A percentile compares a stretch with the other conserved stretches of the same genome.
Evolutionary conservation across 1,284 basidiomycete species (phyloP).

Genomic region (Rhodotorula sp.): DNA sequence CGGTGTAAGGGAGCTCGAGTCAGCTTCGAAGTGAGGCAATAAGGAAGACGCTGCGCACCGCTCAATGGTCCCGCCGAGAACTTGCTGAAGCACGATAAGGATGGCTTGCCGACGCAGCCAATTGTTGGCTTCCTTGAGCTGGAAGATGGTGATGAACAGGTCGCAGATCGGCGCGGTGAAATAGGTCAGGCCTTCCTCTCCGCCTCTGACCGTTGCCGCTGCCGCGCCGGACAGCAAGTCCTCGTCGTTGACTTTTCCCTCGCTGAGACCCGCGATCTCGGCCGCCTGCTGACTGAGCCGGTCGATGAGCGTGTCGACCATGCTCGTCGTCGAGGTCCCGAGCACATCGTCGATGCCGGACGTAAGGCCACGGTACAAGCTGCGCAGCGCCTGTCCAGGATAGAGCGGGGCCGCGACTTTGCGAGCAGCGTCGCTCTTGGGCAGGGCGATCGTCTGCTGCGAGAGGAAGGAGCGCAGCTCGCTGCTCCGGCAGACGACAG

Average conservation of each 20-base stretch:
- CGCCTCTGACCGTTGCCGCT: background rate
- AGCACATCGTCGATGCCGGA: conserved; percentile 92
- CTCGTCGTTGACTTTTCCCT: conserved; percentile 75
- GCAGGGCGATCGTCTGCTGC: conserved; percentile 58
- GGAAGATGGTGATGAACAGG: conserved; percentile 85
- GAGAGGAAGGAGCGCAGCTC: conserved; percentile 86
- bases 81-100: conserved; percentile 91
- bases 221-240: conserved; percentile 55
- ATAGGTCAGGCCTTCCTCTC: conserved; percentile 45
- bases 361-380: conserved; percentile 81
- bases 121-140: conserved; percentile 90
- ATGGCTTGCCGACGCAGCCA: conserved; percentile 95
- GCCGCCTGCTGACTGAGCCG: conserved; percentile 82
- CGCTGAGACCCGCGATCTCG: conserved; percentile 78
- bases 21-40: background rate
- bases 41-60: conserved; percentile 58
- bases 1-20: background rate
- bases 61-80: conserved; percentile 92
- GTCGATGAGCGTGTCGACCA: conserved; percentile 90
- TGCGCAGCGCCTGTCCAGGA: conserved; percentile 67
- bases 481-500: conserved; percentile 75
- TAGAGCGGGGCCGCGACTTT: conserved; percentile 50
- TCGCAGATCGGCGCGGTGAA: conserved; percentile 95
- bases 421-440: conserved; percentile 21
- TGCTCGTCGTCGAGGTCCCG: conserved; percentile 72